Conservation (phyloP, 208 protist genomes). For the Endotrypanum monterogeii region DNA sequence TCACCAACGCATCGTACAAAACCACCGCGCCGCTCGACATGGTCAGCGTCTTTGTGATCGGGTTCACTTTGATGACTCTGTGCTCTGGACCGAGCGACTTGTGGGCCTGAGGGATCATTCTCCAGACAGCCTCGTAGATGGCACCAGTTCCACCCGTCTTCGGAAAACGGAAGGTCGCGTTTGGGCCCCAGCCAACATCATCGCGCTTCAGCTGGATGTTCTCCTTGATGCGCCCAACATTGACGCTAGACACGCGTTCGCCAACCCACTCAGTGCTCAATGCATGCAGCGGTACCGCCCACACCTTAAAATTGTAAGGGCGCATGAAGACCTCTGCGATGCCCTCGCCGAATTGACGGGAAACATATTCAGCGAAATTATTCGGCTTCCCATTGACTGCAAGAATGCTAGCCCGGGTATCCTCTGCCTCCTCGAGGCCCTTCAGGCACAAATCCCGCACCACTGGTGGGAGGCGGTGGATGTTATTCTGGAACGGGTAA, state of each 20-base stretch:
- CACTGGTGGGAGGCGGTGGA: constrained; percentile 61
- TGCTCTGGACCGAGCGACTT: constrained; percentile 29
- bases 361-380: constrained; percentile 63
- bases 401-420: not conserved
- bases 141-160: constrained; percentile 62
- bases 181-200: constrained; percentile 78
- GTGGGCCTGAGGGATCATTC: constrained; percentile 42
- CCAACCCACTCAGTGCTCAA: constrained; percentile 78
- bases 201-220: constrained; percentile 55
- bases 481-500: constrained; percentile 84
- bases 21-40: constrained; percentile 40
- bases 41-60: constrained; percentile 36
- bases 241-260: constrained; percentile 74
- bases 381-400: constrained; percentile 14
- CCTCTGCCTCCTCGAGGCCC: constrained; percentile 43
- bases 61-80: constrained; percentile 43
- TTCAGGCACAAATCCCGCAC: constrained; percentile 47
- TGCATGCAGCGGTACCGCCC: constrained; percentile 63
- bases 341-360: constrained; percentile 59
- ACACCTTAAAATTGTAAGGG: constrained; percentile 86
- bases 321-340: constrained; percentile 74
- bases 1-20: constrained; percentile 54
- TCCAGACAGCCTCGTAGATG: constrained; percentile 55
- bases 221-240: constrained; percentile 52
- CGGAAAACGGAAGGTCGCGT: constrained; percentile 80